phyloP scores from a whole-genome alignment of 495 filamentous ascomycete genomes.

The Neurospora sp. region DNA sequence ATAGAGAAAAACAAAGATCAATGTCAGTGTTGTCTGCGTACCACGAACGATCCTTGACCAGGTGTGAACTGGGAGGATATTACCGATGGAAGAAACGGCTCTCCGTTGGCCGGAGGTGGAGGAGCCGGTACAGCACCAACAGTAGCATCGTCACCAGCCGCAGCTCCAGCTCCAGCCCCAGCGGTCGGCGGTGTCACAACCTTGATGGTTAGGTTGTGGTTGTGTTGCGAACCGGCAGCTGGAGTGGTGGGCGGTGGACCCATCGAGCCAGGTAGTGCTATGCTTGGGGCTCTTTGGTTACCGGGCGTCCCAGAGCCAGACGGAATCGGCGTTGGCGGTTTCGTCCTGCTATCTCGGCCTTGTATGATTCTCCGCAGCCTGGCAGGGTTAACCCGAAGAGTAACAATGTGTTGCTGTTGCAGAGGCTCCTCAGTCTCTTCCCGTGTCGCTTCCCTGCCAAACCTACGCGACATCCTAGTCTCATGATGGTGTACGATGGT shows the following conservation, averaged over 20 bases:
- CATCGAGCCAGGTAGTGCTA: constrained; percentile 49
- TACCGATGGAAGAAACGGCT: constrained; percentile 43
- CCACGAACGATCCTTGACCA: not conserved
- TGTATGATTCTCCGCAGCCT: constrained; percentile 46
- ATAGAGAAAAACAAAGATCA: constrained; percentile 2
- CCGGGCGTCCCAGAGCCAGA: constrained; percentile 34
- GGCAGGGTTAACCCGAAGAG: constrained; percentile 57
- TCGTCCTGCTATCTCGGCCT: constrained; percentile 26
- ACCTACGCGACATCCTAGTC: constrained; percentile 53
- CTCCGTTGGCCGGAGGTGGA: constrained; percentile 45
- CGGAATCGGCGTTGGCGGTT: constrained; percentile 28
- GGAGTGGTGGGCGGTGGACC: constrained; percentile 44
- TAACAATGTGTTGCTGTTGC: constrained; percentile 56
- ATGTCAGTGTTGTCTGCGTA: not conserved
- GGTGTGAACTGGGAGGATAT: constrained; percentile 23
- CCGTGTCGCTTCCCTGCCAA: constrained; percentile 43
- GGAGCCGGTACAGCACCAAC: constrained; percentile 56
- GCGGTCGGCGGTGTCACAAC: constrained; percentile 18
- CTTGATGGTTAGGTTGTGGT: constrained; percentile 17
- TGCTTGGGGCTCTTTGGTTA: constrained; percentile 40
- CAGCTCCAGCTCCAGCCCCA: not conserved
- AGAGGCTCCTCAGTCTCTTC: constrained; percentile 65
- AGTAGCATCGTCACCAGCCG: not conserved
- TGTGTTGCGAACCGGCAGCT: constrained; percentile 13
- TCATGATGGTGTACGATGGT: constrained; percentile 60